phyloP scores from a whole-genome alignment of 768 basidiomycete genomes.

The Cystofilobasidium bisporidii region DNA sequence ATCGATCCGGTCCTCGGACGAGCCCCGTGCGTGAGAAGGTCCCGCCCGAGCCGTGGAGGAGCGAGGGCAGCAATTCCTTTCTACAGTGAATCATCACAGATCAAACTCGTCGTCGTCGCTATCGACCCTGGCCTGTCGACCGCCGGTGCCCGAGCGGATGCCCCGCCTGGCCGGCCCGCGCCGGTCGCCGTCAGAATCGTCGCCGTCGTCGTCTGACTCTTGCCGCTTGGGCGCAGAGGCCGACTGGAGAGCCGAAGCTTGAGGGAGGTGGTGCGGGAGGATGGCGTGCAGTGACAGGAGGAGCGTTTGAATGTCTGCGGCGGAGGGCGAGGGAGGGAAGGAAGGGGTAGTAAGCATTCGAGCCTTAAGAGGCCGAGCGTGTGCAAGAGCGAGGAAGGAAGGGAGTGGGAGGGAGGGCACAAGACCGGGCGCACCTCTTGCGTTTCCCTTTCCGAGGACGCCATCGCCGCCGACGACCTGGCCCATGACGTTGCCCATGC shows the following conservation, averaged over 20 bases:
- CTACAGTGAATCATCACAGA: conserved; percentile 1
- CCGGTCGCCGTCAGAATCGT: conserved; percentile 43
- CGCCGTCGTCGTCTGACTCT: conserved; percentile 39
- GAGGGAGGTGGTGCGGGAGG: conserved; percentile 48
- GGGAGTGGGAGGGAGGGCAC: background rate
- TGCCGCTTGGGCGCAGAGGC: conserved; percentile 29
- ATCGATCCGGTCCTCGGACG: too few relatives aligned
- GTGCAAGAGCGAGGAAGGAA: background rate
- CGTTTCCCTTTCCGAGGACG: conserved; percentile 47
- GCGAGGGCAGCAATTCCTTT: too few relatives aligned
- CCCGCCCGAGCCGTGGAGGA: too few relatives aligned
- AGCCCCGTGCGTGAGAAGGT: too few relatives aligned
- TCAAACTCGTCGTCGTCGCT: conserved; percentile 25
- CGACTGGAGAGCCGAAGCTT: conserved; percentile 30
- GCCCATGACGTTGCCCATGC: conserved; percentile 77
- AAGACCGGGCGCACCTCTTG: conserved; percentile 53
- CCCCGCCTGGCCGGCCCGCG: background rate
- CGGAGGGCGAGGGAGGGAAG: background rate
- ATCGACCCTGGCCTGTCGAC: conserved; percentile 7
- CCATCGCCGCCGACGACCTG: conserved; percentile 65
- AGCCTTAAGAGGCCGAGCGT: background rate
- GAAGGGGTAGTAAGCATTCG: background rate
- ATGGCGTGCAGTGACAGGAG: conserved; percentile 55
- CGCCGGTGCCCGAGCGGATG: background rate
- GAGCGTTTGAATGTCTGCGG: conserved; percentile 37